Percentiles rank a stretch among this genome's conserved stretches.
phyloP scores from a whole-genome alignment of 164 flowering plant genomes.

The Chloranthus sessilifolius region DNA sequence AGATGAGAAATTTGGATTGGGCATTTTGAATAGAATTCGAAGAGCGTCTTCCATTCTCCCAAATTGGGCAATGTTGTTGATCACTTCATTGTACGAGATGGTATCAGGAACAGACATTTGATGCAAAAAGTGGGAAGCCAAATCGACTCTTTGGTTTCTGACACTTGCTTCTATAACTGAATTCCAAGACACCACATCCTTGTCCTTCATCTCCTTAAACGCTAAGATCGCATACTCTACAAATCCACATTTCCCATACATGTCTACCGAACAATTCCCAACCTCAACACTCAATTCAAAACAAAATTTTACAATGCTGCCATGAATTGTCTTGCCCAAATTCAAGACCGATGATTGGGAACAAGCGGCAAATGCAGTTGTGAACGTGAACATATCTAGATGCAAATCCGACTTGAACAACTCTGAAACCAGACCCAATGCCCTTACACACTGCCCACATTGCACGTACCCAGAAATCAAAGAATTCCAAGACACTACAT shows the following conservation, averaged over 20 bases:
- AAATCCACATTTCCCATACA: conserved; percentile 62
- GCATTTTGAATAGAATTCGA: conserved; percentile 30
- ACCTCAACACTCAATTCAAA: conserved; percentile 27
- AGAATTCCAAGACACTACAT: conserved; percentile 62
- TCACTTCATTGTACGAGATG: conserved; percentile 57
- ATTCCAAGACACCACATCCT: conserved; percentile 63
- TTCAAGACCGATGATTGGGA: conserved; percentile 27
- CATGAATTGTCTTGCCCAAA: conserved; percentile 44
- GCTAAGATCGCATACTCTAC: conserved; percentile 37
- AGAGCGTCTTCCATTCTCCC: conserved; percentile 53
- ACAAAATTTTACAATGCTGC: conserved; percentile 42
- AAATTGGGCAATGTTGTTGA: conserved; percentile 47
- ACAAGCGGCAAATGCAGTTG: conserved; percentile 50
- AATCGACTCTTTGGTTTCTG: conserved; percentile 34
- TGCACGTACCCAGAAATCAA: conserved; percentile 52
- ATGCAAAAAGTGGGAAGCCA: conserved; percentile 31
- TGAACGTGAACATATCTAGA: conserved; percentile 40
- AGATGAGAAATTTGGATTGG: conserved; percentile 58
- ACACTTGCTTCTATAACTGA: conserved; percentile 53
- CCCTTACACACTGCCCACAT: conserved; percentile 31
- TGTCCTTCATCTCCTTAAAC: conserved; percentile 29
- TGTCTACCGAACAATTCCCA: conserved; percentile 57
- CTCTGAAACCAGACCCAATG: conserved; percentile 34
- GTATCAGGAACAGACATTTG: conserved; percentile 59
- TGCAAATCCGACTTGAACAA: conserved; percentile 30